Evolutionary conservation across 805 yeast genomes (phyloP), one percentile per base, ranked within the genome.

Genomic region (Kodamaea sagamina): DNA sequence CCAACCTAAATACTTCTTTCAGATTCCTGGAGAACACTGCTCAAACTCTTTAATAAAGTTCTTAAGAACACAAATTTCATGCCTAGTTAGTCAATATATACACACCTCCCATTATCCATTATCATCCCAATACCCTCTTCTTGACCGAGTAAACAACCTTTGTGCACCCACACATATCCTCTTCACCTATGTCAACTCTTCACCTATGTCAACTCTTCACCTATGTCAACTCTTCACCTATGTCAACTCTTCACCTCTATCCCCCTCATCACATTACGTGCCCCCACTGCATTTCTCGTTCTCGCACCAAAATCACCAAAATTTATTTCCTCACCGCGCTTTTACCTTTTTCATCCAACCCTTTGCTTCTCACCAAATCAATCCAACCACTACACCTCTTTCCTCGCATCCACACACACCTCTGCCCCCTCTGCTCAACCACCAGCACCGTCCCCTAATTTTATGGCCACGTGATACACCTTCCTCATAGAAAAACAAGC

Each of bases 241-340:
- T n/a, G n/a, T n/a, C n/a, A n/a, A n/a, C n/a, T 13, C 29, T 26
- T 11, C 9, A 26, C 29, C 8, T 13, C 12, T 26, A 13, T 17
- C 17, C 34, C 4, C 11, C 34, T 9, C 34, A 13, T 8, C 19
- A 13, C 11, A 29, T n/a, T n/a, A n/a, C n/a, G n/a, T n/a, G n/a
- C 19, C 15, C 32, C 12, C 32, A 28, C 12, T 13, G 19, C 15
- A 17, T 4, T 19, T 29, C 12, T 13, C 19, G 7, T 29, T 29
- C 18, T n/a, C 17, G 34, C 24, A 21, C 24, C n/a, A 8, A 6
- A 21, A 21, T 21, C 24, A 21, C 24, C 24, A 29, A 29, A 29
- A 29, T 29, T 29, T 29, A 29, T 29, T 29, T 29, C 34, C 17
- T 13, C 34, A 13, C 17, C 34, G 34, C 34, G 34, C 34, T 13